Conservation (phyloP, 2,329 filamentous ascomycete genomes). For the Dothideomycetes sp. region DNA sequence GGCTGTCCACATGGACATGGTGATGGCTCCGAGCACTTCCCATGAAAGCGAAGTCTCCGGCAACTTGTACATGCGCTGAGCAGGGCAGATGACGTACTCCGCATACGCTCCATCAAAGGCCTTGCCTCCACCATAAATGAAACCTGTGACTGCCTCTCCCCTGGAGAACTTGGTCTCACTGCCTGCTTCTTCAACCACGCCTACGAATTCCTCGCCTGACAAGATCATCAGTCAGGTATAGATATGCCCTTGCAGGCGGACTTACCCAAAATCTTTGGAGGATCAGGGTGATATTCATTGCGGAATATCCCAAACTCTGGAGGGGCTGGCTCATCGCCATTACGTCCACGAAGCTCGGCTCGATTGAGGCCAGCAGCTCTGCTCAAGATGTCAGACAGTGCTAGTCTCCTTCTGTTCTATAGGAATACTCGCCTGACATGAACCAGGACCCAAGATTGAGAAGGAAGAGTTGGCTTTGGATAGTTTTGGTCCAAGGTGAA, state of each 20-base stretch:
- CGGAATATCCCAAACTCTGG: constrained; percentile 11
- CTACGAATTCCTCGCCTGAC: constrained; percentile 12
- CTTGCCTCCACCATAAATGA: constrained; percentile 13
- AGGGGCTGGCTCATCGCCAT: constrained; percentile 5
- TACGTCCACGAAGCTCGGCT: constrained; percentile 10
- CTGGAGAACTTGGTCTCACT: constrained; percentile 5
- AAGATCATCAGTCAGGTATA: neutral
- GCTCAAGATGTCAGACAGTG: no score
- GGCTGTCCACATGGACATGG: constrained; percentile 12
- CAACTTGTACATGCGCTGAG: constrained; percentile 4
- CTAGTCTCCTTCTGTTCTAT: no score
- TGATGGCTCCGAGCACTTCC: constrained; percentile 3
- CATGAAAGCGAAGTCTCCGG: constrained; percentile 7
- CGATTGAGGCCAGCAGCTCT: constrained; percentile 11
- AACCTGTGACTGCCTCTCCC: constrained; percentile 4
- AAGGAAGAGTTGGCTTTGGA: constrained; percentile 7
- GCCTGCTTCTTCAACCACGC: constrained; percentile 9
- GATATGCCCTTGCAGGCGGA: no score
- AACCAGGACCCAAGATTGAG: constrained; percentile 4
- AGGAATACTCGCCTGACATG: no score
- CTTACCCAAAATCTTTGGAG: constrained; percentile 12
- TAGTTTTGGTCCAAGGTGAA: constrained; percentile 6
- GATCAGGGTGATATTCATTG: constrained; percentile 10
- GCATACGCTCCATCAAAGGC: constrained; percentile 12
- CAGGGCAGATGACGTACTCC: constrained; percentile 10